phyloP scores from a whole-genome alignment of 495 filamentous ascomycete species.

The Chaetomium tenue region DNA sequence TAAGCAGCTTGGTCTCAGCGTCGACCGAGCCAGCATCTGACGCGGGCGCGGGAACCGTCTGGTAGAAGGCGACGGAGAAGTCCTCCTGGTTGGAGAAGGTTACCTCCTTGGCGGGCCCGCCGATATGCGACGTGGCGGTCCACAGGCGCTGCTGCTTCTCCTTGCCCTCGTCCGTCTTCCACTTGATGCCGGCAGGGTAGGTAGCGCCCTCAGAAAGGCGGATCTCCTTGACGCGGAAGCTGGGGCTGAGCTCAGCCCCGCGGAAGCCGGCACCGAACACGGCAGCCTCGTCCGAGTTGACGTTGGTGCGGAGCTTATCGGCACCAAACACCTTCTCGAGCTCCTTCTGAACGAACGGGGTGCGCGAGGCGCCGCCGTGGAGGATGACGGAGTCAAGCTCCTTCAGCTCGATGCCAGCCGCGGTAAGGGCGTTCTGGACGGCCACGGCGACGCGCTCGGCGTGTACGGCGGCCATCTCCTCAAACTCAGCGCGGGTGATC shows the following conservation, averaged over 20 bases:
- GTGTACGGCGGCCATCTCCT: conserved; percentile 70
- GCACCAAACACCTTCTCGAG: conserved; percentile 72
- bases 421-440: conserved; percentile 69
- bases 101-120: conserved; percentile 76
- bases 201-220: conserved; percentile 67
- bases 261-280: conserved; percentile 97
- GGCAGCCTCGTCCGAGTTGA: conserved; percentile 95
- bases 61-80: conserved; percentile 77
- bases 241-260: conserved; percentile 84
- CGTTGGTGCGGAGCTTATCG: conserved; percentile 83
- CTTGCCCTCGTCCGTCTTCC: conserved; percentile 65
- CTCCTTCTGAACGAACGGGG: conserved; percentile 89
- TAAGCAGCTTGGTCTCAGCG: conserved; percentile 52
- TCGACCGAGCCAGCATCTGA: conserved; percentile 41
- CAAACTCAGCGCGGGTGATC: conserved; percentile 76
- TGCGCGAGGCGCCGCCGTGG: conserved; percentile 85
- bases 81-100: conserved; percentile 82
- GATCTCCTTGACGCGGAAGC: conserved; percentile 97
- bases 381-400: conserved; percentile 91
- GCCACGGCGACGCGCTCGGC: conserved; percentile 65
- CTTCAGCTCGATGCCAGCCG: conserved; percentile 66
- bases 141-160: conserved; percentile 66
- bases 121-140: conserved; percentile 70
- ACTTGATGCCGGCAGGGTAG: conserved; percentile 73
- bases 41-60: conserved; percentile 55